A percentile compares a stretch with the other conserved stretches of the same genome.
Evolutionary conservation across 202 grass and related monocot species (phyloP).

Genomic region (Panicum hallii): DNA sequence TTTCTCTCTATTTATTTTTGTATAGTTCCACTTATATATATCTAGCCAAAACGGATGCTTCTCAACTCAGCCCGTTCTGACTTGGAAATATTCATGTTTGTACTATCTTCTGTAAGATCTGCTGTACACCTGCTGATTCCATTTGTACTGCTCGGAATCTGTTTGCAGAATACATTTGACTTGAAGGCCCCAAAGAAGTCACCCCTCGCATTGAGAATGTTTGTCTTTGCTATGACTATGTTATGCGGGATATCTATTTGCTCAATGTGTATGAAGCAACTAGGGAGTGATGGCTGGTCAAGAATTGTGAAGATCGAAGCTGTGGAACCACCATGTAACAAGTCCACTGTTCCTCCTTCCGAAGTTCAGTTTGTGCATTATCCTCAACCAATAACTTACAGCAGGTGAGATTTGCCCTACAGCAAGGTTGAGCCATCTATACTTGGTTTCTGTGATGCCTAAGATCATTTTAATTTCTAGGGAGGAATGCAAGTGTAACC

Average conservation of each 20-base stretch:
- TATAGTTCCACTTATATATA: background rate
- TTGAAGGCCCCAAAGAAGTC: conserved; percentile 84
- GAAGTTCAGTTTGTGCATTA: conserved; percentile 73
- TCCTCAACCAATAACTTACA: conserved; percentile 74
- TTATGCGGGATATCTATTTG: conserved; percentile 79
- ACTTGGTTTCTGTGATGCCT: conserved; percentile 40
- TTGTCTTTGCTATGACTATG: conserved; percentile 67
- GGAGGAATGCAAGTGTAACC: conserved; percentile 79
- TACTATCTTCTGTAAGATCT: background rate
- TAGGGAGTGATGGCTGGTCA: conserved; percentile 63
- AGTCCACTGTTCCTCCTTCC: conserved; percentile 44
- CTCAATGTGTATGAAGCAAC: conserved; percentile 82
- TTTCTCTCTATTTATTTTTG: background rate
- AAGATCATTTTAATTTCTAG: conserved; percentile 52
- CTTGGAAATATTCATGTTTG: background rate
- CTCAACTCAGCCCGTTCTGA: background rate
- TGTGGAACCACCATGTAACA: conserved; percentile 57
- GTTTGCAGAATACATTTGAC: conserved; percentile 59
- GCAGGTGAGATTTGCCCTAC: conserved; percentile 55
- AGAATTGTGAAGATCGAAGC: conserved; percentile 77
- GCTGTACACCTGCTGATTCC: conserved; percentile 23
- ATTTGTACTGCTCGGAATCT: conserved; percentile 32
- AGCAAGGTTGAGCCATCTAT: conserved; percentile 28
- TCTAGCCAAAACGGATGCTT: conserved; percentile 31
- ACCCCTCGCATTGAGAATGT: conserved; percentile 65